Base-by-base conservation (phyloP, 139 green algal species). In the Chlorella sp. region DNA sequence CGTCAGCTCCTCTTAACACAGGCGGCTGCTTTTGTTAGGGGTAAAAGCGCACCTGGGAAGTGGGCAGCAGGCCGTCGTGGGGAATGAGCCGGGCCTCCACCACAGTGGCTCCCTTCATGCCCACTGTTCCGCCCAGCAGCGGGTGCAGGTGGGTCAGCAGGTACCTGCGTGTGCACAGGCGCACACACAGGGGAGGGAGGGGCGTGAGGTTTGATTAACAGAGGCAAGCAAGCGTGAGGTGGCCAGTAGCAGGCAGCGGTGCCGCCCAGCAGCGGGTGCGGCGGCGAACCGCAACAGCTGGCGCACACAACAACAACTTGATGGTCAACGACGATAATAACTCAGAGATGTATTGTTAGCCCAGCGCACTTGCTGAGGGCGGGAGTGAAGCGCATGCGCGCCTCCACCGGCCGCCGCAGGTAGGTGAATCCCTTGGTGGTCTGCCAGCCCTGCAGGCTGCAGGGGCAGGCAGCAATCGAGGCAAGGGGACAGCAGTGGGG, bases 401-500 rank as follows among this genome's bases (percentile, higher is more conserved):
- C 79, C 5, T 64, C 44, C 0, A 73, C n/a, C 0, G 63, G 64
- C 4, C 64, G 63, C 41, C 34, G 28, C 41, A 84, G 23, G 44
- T 76, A 73, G 23, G 34, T 30, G 47, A 75, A 84, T 7, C 64
- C 79, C 11, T 67, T 47, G 15, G 62, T 51, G 4, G 79, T 84
- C 79, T 84, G 79, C 79, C 79, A 84, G n/a, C 79, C 79, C n/a
- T 84, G 36, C 28, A 84, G 28, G 15, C 79, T 75, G 44, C 65
- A 64, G 60, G 38, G 26, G 51, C 15, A 60, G 7, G 51, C 11
- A 21, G 51, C 51, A 60, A 51, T 6, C 44, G 44, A 9, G 44
- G 44, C 7, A n/a, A n/a, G n/a, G n/a, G n/a, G n/a, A n/a, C n/a
- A n/a, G n/a, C n/a, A n/a, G n/a, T n/a, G n/a, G n/a, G n/a, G n/a